A percentile compares a stretch with the other conserved stretches of the same genome.
Evolutionary conservation across 371 early-diverging fungal species (phyloP).

Genomic region (Rhizopus stolonifer): DNA sequence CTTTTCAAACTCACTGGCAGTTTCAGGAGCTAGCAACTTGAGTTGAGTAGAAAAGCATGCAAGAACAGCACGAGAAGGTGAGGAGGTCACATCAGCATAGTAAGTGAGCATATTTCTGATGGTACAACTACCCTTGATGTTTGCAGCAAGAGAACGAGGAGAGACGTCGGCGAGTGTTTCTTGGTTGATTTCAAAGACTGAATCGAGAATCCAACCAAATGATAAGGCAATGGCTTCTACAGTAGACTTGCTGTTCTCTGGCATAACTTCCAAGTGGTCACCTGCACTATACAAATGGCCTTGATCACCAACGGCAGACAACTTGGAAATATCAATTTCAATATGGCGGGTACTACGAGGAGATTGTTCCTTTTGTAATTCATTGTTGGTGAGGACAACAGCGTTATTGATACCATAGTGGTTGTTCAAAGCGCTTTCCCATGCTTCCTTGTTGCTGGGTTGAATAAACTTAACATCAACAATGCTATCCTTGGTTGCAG

Average conservation of each 20-base stretch:
- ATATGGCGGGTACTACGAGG: constrained; percentile 51
- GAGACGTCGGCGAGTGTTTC: constrained; percentile 32
- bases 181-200: constrained; percentile 50
- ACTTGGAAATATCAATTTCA: constrained; percentile 38
- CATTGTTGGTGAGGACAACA: constrained; percentile 24
- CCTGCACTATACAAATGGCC: constrained; percentile 46
- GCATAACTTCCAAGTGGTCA: constrained; percentile 59
- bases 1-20: constrained; percentile 36
- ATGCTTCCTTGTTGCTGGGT: constrained; percentile 29
- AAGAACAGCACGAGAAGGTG: constrained; percentile 48
- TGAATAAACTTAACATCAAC: constrained; percentile 30
- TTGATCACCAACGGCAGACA: constrained; percentile 25
- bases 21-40: constrained; percentile 29
- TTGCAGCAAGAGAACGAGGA: constrained; percentile 50
- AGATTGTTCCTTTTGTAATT: constrained; percentile 37
- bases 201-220: constrained; percentile 53
- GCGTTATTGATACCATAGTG: constrained; percentile 33
- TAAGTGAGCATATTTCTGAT: constrained; percentile 49
- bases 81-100: constrained; percentile 49
- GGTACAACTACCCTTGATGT: constrained; percentile 48
- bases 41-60: constrained; percentile 44
- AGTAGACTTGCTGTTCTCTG: constrained; percentile 36
- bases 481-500: constrained; percentile 8
- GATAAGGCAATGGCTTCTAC: constrained; percentile 48
- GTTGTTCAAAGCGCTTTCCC: constrained; percentile 28